phyloP scores from a whole-genome alignment of 192 early-diverging fungal genomes.

The Backusella macrospora region DNA sequence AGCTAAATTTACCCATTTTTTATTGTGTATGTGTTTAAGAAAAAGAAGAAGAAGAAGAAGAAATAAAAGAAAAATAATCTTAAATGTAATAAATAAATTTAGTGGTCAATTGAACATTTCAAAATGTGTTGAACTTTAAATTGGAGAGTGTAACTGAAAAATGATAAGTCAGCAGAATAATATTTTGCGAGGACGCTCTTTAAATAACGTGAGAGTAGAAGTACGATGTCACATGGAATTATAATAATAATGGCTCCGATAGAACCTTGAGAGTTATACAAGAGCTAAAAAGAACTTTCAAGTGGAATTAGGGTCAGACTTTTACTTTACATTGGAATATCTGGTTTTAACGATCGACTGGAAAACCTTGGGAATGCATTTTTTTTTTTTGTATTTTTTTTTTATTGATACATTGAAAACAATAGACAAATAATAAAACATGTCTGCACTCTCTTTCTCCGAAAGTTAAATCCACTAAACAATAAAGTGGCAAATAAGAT shows the following conservation, averaged over 20 bases:
- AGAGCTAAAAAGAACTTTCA: not conserved
- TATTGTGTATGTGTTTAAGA: not conserved
- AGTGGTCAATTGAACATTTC: not conserved
- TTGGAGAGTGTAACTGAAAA: constrained; percentile 14
- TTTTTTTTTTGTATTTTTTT: not conserved
- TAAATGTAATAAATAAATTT: not conserved
- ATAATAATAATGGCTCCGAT: not conserved
- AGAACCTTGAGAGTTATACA: not conserved
- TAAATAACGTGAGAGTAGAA: constrained; percentile 6
- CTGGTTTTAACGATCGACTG: not conserved
- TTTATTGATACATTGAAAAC: not conserved
- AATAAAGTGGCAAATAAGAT: not conserved
- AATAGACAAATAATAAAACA: not conserved
- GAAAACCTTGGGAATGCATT: not conserved
- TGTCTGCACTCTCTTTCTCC: not conserved
- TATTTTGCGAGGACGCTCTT: constrained; percentile 9
- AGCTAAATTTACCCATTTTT: constrained; percentile 40
- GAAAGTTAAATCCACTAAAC: not conserved
- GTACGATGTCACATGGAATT: constrained; percentile 7
- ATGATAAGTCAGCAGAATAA: constrained; percentile 24
- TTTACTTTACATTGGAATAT: not conserved
- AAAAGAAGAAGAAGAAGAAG: not conserved
- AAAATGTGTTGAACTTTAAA: not conserved
- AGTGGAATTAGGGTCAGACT: not conserved
- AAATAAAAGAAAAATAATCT: not conserved